phyloP scores from a whole-genome alignment of 768 basidiomycete species.

The Tylopilus balloui region DNA sequence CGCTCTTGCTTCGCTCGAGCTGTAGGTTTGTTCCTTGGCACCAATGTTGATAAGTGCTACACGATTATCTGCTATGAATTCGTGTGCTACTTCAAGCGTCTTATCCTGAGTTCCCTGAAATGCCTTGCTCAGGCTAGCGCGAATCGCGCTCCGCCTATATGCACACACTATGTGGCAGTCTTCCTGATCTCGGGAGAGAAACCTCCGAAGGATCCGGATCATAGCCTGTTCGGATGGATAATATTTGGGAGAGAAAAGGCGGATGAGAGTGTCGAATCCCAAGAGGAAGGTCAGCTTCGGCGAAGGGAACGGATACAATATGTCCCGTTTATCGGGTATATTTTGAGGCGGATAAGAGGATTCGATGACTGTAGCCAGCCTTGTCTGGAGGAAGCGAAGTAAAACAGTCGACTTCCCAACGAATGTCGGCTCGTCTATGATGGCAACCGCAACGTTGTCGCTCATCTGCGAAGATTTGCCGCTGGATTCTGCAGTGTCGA shows the following conservation, averaged over 20 bases:
- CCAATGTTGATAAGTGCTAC: slow-evolving; percentile 63
- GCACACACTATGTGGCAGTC: slow-evolving; percentile 66
- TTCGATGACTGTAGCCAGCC: slow-evolving; percentile 11
- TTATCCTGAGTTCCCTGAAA: slow-evolving; percentile 30
- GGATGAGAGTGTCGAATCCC: slow-evolving; percentile 81
- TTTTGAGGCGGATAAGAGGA: not conserved
- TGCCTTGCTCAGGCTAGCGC: slow-evolving; percentile 7
- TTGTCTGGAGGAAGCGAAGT: slow-evolving; percentile 42
- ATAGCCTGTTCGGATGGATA: slow-evolving; percentile 56
- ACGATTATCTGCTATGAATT: slow-evolving; percentile 48
- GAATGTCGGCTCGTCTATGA: slow-evolving; percentile 87
- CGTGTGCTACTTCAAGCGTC: slow-evolving; percentile 34
- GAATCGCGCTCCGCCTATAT: slow-evolving; percentile 39
- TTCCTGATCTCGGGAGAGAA: slow-evolving; percentile 55
- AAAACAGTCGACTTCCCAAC: slow-evolving; percentile 71
- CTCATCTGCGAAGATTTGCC: slow-evolving; percentile 2
- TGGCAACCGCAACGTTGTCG: slow-evolving; percentile 66
- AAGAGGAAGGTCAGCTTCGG: slow-evolving; percentile 65
- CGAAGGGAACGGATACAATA: slow-evolving; percentile 5
- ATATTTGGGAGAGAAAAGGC: slow-evolving; percentile 72
- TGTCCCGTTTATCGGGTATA: slow-evolving; percentile 11
- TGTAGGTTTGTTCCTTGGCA: slow-evolving; percentile 50
- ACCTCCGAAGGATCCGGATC: slow-evolving; percentile 48
- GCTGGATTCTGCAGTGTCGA: not conserved
- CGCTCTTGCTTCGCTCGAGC: slow-evolving; percentile 64